phyloP scores from a whole-genome alignment of 495 filamentous ascomycete genomes.

The Aspergillus asperescens region DNA sequence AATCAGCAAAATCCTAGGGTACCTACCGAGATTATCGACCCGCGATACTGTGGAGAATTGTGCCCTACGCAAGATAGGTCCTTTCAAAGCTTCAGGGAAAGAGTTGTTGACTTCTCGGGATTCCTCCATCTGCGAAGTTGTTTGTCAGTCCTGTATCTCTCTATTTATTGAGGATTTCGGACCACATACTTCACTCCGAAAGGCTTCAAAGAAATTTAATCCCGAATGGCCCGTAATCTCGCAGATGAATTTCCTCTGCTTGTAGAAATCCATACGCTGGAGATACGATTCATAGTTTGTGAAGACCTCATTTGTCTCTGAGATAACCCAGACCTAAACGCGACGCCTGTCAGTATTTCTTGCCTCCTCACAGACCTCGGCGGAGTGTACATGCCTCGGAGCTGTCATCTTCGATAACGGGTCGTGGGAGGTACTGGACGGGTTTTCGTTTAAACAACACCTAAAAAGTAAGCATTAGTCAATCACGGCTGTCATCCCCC shows the following conservation, averaged over 20 bases:
- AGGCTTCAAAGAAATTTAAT: constrained; percentile 88
- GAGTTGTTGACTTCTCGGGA: constrained; percentile 83
- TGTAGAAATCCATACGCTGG: constrained; percentile 85
- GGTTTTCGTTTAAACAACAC: constrained; percentile 96
- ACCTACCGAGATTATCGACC: constrained; percentile 80
- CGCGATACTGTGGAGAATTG: constrained; percentile 89
- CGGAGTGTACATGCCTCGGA: constrained; percentile 56
- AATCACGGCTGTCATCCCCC: background rate
- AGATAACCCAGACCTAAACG: constrained; percentile 81
- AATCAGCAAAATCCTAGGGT: background rate
- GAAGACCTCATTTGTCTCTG: constrained; percentile 86
- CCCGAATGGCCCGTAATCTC: constrained; percentile 92
- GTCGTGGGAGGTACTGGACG: constrained; percentile 72
- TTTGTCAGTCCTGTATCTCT: background rate
- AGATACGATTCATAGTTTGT: constrained; percentile 84
- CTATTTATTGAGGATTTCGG: background rate
- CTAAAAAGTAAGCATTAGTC: constrained; percentile 44
- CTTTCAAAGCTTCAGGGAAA: constrained; percentile 88
- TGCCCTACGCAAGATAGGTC: constrained; percentile 80
- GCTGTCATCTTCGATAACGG: constrained; percentile 71
- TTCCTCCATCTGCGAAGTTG: constrained; percentile 59
- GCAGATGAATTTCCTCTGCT: constrained; percentile 88
- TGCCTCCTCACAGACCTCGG: background rate
- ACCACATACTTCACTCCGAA: constrained; percentile 79
- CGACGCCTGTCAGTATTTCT: constrained; percentile 5